A percentile compares a stretch with the other conserved stretches of the same genome.
Evolutionary conservation across 2,329 filamentous ascomycete species (phyloP).

Genomic region (Aspergillus clavatus): DNA sequence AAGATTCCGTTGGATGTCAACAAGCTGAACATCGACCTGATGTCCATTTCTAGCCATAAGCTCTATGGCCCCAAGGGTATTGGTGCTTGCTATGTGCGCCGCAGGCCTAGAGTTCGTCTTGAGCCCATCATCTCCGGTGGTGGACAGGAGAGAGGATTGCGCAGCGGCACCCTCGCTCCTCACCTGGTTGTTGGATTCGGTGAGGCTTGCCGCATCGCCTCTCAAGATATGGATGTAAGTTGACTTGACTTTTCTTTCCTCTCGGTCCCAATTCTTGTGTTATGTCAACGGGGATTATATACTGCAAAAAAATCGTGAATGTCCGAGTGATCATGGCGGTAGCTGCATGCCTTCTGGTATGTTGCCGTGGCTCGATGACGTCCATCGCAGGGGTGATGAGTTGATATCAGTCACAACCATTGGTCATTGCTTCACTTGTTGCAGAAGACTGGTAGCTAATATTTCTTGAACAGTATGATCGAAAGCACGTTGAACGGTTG

Average conservation of each 20-base stretch:
- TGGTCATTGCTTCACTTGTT: too few relatives aligned
- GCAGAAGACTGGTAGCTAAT: slow-evolving; percentile 8
- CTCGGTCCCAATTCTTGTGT: slow-evolving; percentile 8
- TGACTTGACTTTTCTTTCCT: slow-evolving; percentile 14
- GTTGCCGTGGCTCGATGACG: slow-evolving; percentile 51
- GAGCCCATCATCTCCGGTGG: slow-evolving; percentile 95
- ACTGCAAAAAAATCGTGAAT: slow-evolving; percentile 76
- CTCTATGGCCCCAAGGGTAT: slow-evolving; percentile 98
- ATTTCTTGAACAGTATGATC: slow-evolving; percentile 69
- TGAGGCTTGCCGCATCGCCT: slow-evolving; percentile 88
- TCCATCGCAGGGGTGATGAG: slow-evolving; percentile 65
- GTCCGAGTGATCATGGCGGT: slow-evolving; percentile 67
- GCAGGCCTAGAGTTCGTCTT: slow-evolving; percentile 85
- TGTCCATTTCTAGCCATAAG: slow-evolving; percentile 98
- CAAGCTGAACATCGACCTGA: slow-evolving; percentile 94
- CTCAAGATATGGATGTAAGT: slow-evolving; percentile 85
- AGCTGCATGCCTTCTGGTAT: slow-evolving; percentile 31
- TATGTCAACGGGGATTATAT: slow-evolving; percentile 63
- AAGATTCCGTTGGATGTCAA: slow-evolving; percentile 97
- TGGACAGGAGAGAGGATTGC: slow-evolving; percentile 89
- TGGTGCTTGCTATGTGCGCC: slow-evolving; percentile 90
- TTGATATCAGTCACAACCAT: too few relatives aligned
- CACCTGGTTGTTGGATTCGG: slow-evolving; percentile 88
- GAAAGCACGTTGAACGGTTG: slow-evolving; percentile 73
- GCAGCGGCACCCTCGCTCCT: slow-evolving; percentile 89